Evolutionary conservation across 2,329 filamentous ascomycete genomes (phyloP), one percentile per base, ranked within the genome.

Genomic region (Fonsecaea pedrosoi): DNA sequence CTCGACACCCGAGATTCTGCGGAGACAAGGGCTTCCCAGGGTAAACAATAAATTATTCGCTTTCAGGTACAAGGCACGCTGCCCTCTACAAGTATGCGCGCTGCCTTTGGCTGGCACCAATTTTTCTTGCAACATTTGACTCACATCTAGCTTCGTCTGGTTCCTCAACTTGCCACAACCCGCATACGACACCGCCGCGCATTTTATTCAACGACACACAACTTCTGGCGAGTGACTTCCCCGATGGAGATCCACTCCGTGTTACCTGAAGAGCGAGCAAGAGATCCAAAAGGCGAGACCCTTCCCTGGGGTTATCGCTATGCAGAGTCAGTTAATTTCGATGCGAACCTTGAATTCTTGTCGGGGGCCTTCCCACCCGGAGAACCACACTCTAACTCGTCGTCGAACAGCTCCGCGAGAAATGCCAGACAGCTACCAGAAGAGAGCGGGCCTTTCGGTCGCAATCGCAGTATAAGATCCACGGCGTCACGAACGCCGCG

Each of bases 181-280:
- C 9, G 35, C 37, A 8, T 4, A 37, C 54, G 7, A 37, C 4
- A 3, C 21, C 7, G 12, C 8, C 18, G 45, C 45, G 45, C 45
- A 25, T 15, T 50, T 30, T 32, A 8, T 25, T 50, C 45, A 12
- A 50, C 10, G 12, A 9, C 18, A 13, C 6, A 10, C 18, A 35
- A 21, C 30, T 32, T 34, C 42, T 35, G 18, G 38, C 18, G n/a
- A 18, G 38, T 54, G 62, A 50, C 21, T 21, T 30, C 5, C 21
- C 54, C 30, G 30, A 89, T 89, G 85, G 87, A 90, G 77, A 86
- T 89, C 60, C 87, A 90, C 76, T 86, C 85, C 37, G 87, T 90
- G 10, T 86, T 87, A 38, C 85, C 85, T 62, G 82, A 86, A 71
- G 87, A 89, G 77, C 84, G 86, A 73, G 86, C 85, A 37, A 81